These are phyloP conservation scores for Gleditsia sinensis DNA, from an alignment of 306 rosid species.

Conservation along the genomic window DNA sequence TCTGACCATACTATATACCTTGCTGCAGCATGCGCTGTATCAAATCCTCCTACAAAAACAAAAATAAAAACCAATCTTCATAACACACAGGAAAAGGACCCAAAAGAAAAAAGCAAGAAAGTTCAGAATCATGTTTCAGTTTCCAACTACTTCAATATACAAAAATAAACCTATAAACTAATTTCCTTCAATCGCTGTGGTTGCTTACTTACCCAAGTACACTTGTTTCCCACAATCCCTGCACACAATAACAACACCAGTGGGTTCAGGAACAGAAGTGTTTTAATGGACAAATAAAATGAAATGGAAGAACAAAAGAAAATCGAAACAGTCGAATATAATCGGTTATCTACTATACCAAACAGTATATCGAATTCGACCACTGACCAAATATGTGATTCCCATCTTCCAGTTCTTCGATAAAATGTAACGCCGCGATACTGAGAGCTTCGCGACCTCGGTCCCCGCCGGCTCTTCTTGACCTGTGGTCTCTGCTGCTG, in stretches of 20 bases:
- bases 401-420: constrained; percentile 95
- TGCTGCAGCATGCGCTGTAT: constrained; percentile 92
- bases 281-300: not conserved
- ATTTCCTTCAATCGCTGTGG: constrained; percentile 6
- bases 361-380: not conserved
- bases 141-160: not conserved
- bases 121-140: not conserved
- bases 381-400: constrained; percentile 89
- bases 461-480: constrained; percentile 90
- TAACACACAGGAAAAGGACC: not conserved
- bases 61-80: not conserved
- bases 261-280: constrained; percentile 9
- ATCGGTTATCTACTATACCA: not conserved
- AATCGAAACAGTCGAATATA: not conserved
- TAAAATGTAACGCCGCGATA: constrained; percentile 94
- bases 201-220: constrained; percentile 71
- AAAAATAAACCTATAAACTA: not conserved
- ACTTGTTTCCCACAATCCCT: constrained; percentile 98
- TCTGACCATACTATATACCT: constrained; percentile 47
- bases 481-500: constrained; percentile 43
- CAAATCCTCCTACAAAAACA: constrained; percentile 73
- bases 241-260: constrained; percentile 16
- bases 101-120: not conserved
- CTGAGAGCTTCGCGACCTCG: constrained; percentile 90
- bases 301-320: not conserved